Evolutionary conservation across 352 stramenopile genomes (phyloP), one percentile per base, ranked within the genome.

Genomic region (Pythium rishiriense): DNA sequence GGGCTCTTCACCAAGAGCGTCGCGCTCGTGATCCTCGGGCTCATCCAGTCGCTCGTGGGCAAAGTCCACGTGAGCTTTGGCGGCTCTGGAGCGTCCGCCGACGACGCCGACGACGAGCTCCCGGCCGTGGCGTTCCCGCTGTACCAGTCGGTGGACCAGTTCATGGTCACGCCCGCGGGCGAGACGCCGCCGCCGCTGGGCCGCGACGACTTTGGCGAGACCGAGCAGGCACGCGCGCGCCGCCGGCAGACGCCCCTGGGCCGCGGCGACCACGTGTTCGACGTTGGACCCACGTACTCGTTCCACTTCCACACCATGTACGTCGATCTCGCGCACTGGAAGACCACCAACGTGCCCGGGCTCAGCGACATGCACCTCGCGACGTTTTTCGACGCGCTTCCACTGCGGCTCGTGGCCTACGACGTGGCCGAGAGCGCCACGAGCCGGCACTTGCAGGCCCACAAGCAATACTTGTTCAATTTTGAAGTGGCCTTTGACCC

Each of bases 221-320:
- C 28, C 12, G 75, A 88, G 0, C 70, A 79, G 14, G 74, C 72
- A 19, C 77, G 81, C 4, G 50, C 48, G 0, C 50, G 58, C 7
- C 71, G 87, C 19, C 70, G 79, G 17, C 66, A 81, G 14, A 90
- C 79, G 17, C 74, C 81, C 4, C 58, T 92, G 0, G 83, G 82
- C 1, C 61, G 33, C 29, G 55, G 55, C 42, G 55, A 62, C 55
- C 79, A 92, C 49, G 49, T 47, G 2, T 92, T 81, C 48, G 50
- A 72, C 9, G 74, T 93, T 8, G 83, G 77, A n/a, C 56, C 70
- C 7, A 96, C 82, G 31, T 96, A 96, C 64, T 92, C 87, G 54
- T 96, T 96, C 70, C 80, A 96, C 39, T 96, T 96, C 62, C 85
- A 96, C 70, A 96, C 85, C 1, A 94, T 94, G 85, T 94, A 94